Base-by-base conservation (phyloP, 345 rosid genomes). In the Syzygium grande region DNA sequence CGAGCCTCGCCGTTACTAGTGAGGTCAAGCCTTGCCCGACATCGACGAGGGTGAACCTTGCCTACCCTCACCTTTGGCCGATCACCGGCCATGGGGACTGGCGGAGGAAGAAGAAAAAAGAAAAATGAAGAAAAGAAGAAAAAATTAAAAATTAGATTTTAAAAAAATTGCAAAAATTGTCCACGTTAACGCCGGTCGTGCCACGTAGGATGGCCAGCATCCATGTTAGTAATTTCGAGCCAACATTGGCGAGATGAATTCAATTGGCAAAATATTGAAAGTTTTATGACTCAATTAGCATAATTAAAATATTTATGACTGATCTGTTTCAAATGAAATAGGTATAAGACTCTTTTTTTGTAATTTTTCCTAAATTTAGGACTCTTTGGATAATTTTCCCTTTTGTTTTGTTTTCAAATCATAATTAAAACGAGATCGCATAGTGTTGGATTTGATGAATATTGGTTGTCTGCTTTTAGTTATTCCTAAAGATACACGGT, bases 131-230 rank as follows among this genome's bases (percentile, higher is more conserved):
- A 2, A 30, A 65, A 30, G 11, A 30, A 30, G 4, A 30, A 29
- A 65, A 15, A 7, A 0, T 10, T 11, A 0, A 51, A 12, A 59
- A 41, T 4, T 41, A 41, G 6, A 41, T 41, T 41, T 41, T 6
- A 41, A 2, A 58, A 58, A 59, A 59, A 11, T 0, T 0, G 4
- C 23, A 56, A 56, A 55, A 56, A 23, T 9, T 23, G 3, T 27
- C 12, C 0, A 59, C 1, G 0, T 5, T 3, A 1, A 0, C 0
- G 1, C 4, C 11, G 0, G 7, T 59, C 30, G 5, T 59, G 1
- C 0, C 5, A 30, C 8, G 3, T 65, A 30, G 2, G 19, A 59
- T 0, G 5, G 0, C 0, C 2, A 0, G 0, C 15, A 0, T 65
- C 16, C 12, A 30, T 6, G 19, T 65, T 2, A 2, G 0, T 15